Percentiles rank a stretch among this genome's conserved stretches.
Conservation (phyloP, 176 grass and related monocot species). For the Puccinellia tenuiflora region DNA sequence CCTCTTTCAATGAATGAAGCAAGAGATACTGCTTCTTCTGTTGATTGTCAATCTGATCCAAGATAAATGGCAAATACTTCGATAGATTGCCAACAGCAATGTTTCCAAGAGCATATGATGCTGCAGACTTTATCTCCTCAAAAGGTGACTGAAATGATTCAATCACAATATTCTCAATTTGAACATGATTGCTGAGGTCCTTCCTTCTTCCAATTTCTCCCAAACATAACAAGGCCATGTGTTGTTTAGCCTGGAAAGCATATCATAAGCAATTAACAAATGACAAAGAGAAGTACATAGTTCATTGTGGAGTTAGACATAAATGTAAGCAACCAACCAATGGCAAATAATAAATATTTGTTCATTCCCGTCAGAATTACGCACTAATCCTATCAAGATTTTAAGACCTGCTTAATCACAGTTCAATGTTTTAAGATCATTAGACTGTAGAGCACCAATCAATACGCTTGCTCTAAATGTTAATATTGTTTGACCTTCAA, state of each 20-base stretch:
- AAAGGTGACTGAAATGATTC: constrained; percentile 12
- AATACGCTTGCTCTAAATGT: neutral
- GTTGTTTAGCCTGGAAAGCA: constrained; percentile 5
- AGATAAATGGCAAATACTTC: constrained; percentile 17
- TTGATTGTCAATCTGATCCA: constrained; percentile 18
- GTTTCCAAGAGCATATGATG: constrained; percentile 8
- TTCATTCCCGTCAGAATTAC: no score
- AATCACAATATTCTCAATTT: constrained; percentile 13
- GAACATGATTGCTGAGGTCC: constrained; percentile 8
- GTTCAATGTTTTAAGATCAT: neutral
- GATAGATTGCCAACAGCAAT: constrained; percentile 20
- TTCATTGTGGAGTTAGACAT: neutral
- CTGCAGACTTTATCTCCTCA: constrained; percentile 19
- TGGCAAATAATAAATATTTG: neutral
- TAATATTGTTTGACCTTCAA: neutral
- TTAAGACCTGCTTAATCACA: neutral
- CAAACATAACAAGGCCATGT: constrained; percentile 6
- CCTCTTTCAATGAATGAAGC: constrained; percentile 20
- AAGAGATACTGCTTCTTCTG: constrained; percentile 16
- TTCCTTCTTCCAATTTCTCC: constrained; percentile 17
- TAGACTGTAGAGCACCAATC: neutral
- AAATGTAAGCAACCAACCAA: neutral
- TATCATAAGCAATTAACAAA: neutral
- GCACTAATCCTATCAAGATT: neutral
- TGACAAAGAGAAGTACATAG: neutral